phyloP scores from a whole-genome alignment of 202 grass and related monocot species.

The Cymbopogon flexuosus region DNA sequence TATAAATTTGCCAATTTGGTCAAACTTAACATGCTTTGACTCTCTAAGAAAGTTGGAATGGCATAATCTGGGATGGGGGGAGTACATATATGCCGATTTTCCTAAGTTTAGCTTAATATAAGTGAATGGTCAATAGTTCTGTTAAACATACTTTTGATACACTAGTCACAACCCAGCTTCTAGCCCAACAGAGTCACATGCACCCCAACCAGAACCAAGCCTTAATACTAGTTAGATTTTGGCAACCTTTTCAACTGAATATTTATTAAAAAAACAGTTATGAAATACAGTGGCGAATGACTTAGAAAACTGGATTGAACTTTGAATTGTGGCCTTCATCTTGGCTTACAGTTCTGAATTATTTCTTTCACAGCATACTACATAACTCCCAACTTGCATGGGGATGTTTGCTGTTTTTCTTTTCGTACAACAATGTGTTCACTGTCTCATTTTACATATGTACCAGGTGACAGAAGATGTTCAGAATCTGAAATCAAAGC shows the following conservation, averaged over 20 bases:
- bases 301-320: background rate
- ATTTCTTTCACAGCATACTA: background rate
- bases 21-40: too few species aligned
- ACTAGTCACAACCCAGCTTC: too few species aligned
- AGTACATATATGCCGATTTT: too few species aligned
- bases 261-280: background rate
- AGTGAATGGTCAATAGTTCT: too few species aligned
- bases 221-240: constrained; percentile 3
- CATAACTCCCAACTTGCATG: background rate
- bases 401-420: background rate
- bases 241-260: background rate
- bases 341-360: background rate
- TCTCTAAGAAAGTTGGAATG: too few species aligned
- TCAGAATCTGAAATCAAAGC: constrained; percentile 79
- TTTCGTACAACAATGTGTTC: constrained; percentile 5
- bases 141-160: too few species aligned
- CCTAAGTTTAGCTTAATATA: too few species aligned
- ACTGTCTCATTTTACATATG: constrained; percentile 23
- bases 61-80: too few species aligned
- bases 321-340: constrained; percentile 8
- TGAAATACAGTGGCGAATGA: background rate
- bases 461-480: constrained; percentile 85
- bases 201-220: background rate
- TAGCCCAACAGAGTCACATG: background rate
- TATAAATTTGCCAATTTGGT: too few species aligned